Evolutionary conservation across 805 yeast species (phyloP).

Genomic region (Yarrowia deformans): DNA sequence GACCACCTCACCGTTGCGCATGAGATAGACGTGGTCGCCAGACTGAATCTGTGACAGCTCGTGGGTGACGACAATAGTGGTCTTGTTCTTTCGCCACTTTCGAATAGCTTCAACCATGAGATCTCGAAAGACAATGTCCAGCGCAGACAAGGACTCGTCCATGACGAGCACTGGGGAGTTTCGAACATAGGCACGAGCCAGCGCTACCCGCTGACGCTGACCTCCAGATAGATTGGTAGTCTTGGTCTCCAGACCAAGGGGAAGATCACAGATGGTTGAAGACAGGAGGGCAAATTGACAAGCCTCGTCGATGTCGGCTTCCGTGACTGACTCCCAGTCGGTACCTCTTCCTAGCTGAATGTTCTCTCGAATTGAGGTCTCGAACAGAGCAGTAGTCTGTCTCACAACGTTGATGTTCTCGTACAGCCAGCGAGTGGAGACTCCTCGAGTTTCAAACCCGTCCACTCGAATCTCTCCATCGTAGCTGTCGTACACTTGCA

Average conservation of each 20-base stretch:
- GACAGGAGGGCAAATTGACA: constrained; percentile 61
- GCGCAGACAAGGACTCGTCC: constrained; percentile 87
- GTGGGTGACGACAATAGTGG: constrained; percentile 86
- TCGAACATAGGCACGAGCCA: constrained; percentile 81
- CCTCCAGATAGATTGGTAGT: constrained; percentile 81
- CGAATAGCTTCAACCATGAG: constrained; percentile 60
- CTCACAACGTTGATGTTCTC: constrained; percentile 75
- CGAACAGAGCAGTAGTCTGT: constrained; percentile 72
- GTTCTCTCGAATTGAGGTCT: constrained; percentile 68
- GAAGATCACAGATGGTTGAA: constrained; percentile 58
- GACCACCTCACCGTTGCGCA: constrained; percentile 65
- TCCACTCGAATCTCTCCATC: constrained; percentile 68
- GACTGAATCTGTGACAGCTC: constrained; percentile 64
- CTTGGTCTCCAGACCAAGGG: constrained; percentile 62
- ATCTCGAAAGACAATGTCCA: constrained; percentile 63
- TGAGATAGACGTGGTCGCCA: constrained; percentile 64
- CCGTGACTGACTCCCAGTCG: constrained; percentile 46
- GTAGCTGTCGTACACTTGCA: constrained; percentile 61
- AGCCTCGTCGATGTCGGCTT: constrained; percentile 54
- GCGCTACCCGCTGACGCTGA: constrained; percentile 80
- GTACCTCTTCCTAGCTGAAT: constrained; percentile 59
- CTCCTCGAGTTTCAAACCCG: constrained; percentile 55
- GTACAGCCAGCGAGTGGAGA: constrained; percentile 62
- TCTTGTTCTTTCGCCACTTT: constrained; percentile 66
- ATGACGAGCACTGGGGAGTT: constrained; percentile 77